Conservation (phyloP, 305 asterid species). For the Fraxinus albicans region DNA sequence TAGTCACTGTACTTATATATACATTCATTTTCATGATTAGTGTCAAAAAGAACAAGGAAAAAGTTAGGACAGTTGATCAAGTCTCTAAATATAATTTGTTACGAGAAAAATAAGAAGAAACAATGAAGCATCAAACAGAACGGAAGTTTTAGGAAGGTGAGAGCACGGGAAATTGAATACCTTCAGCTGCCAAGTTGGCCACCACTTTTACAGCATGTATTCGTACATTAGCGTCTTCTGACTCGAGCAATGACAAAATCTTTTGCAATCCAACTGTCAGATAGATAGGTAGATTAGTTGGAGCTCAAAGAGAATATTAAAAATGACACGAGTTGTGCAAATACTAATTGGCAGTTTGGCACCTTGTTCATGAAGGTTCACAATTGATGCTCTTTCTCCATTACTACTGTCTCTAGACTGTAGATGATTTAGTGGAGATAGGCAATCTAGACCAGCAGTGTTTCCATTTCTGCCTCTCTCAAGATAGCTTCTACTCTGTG, state of each 20-base stretch:
- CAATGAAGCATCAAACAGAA: neutral
- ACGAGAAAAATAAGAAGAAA: neutral
- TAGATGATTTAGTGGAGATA: conserved; percentile 56
- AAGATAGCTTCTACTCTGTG: conserved; percentile 58
- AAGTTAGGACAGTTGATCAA: conserved; percentile 12
- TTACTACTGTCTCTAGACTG: conserved; percentile 57
- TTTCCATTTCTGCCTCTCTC: conserved; percentile 62
- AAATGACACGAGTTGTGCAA: conserved; percentile 4
- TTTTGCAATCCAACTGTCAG: conserved; percentile 91
- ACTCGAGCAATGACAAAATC: conserved; percentile 88
- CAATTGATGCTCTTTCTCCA: conserved; percentile 78
- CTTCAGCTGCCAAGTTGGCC: conserved; percentile 99
- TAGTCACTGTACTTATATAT: neutral
- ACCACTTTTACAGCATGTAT: conserved; percentile 99
- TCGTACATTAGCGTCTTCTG: conserved; percentile 86
- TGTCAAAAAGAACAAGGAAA: neutral
- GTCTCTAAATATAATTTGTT: neutral
- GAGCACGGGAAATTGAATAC: conserved; percentile 38
- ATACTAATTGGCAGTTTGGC: conserved; percentile 63
- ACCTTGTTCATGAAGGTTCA: conserved; percentile 99
- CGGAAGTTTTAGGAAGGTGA: conserved; percentile 1
- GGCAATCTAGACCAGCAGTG: conserved; percentile 53
- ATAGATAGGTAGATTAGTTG: conserved; percentile 24
- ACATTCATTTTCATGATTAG: neutral
- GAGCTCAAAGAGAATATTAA: conserved; percentile 7